Conservation (phyloP, 176 grass and related monocot species). For the Aegilops longissima region DNA sequence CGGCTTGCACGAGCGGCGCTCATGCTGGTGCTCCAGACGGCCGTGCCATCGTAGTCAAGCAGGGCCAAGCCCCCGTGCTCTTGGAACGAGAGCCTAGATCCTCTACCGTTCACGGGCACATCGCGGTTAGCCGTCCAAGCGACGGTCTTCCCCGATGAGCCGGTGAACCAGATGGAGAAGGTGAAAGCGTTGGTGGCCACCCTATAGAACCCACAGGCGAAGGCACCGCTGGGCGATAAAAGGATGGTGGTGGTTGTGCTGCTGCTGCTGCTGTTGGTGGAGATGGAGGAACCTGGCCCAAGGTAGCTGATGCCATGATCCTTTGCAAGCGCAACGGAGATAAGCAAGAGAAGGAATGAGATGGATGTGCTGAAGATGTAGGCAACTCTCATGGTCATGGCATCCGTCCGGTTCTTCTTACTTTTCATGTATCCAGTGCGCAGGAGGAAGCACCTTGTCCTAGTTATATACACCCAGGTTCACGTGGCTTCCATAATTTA, state of each 20-base stretch:
- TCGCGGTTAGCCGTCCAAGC: constrained; percentile 64
- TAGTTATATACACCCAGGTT: too few species aligned
- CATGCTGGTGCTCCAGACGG: constrained; percentile 48
- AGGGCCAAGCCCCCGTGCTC: constrained; percentile 5
- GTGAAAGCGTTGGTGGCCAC: constrained; percentile 54
- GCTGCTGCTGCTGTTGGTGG: background rate
- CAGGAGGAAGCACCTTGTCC: too few species aligned
- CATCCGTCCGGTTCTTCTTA: too few species aligned
- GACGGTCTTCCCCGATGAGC: constrained; percentile 1
- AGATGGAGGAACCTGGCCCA: background rate
- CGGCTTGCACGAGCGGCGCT: background rate
- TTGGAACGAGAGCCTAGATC: constrained; percentile 32
- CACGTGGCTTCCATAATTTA: too few species aligned
- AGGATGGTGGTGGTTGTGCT: constrained; percentile 17
- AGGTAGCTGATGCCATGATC: constrained; percentile 9
- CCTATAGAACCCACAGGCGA: constrained; percentile 64
- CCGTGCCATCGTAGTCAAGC: constrained; percentile 33
- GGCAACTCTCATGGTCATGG: too few species aligned
- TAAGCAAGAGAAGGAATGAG: background rate
- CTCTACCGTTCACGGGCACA: constrained; percentile 48
- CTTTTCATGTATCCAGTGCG: too few species aligned
- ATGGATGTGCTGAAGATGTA: background rate
- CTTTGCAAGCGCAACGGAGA: background rate
- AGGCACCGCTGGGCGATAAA: constrained; percentile 30
- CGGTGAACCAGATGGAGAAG: constrained; percentile 59